Conservation (phyloP, 2,329 filamentous ascomycete genomes). For the Sarocladium oryzae region DNA sequence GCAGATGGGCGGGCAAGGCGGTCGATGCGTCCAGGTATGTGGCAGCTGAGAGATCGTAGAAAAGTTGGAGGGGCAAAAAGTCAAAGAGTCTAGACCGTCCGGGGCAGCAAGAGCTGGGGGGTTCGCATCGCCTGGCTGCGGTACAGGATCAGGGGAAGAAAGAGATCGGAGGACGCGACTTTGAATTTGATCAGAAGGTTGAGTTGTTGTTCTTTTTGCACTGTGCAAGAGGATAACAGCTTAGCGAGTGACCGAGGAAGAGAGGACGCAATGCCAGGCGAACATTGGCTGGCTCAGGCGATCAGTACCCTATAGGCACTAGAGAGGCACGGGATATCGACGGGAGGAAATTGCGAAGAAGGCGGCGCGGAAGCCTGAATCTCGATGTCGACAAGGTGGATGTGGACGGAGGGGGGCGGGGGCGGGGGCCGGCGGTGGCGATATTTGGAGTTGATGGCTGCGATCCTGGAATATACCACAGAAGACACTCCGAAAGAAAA, state of each 20-base stretch:
- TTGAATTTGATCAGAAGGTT: neutral
- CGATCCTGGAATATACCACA: neutral
- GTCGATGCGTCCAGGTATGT: neutral
- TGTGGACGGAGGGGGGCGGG: constrained; percentile 1
- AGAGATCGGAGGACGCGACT: neutral
- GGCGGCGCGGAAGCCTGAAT: constrained; percentile 4
- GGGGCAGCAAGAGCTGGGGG: neutral
- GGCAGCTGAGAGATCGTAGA: constrained; percentile 2
- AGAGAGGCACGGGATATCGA: constrained; percentile 4
- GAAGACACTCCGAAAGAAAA: neutral
- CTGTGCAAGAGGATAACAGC: neutral
- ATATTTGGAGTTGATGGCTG: neutral
- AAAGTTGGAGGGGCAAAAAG: constrained; percentile 6
- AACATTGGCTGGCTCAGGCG: neutral
- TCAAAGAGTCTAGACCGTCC: constrained; percentile 6
- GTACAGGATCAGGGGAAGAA: neutral
- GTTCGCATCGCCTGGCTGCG: neutral
- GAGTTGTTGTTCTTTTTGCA: neutral
- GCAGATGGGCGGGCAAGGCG: constrained; percentile 3
- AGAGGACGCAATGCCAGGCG: neutral
- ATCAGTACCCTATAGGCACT: constrained; percentile 6
- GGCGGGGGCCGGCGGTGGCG: neutral
- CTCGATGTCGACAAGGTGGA: neutral
- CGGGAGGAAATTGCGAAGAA: neutral
- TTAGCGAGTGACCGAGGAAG: neutral